Evolutionary conservation across 164 flowering plant species (phyloP).

Genomic region (Houttuynia cordata): DNA sequence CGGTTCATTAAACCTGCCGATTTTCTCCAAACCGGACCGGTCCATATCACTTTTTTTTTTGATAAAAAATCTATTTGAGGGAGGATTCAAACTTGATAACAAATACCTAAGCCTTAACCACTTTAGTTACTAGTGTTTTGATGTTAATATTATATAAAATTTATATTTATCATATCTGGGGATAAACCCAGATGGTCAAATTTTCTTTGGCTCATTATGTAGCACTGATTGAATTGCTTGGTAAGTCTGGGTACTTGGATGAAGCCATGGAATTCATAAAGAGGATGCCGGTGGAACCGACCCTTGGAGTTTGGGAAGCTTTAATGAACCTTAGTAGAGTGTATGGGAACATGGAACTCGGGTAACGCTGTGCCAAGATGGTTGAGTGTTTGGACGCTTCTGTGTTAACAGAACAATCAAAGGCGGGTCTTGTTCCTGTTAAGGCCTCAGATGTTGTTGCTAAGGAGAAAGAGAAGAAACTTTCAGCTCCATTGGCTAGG

Average conservation of each 20-base stretch:
- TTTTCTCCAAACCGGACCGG: too few relatives aligned
- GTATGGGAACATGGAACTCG: conserved; percentile 52
- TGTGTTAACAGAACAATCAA: conserved; percentile 39
- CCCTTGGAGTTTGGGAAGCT: conserved; percentile 51
- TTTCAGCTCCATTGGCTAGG: conserved; percentile 18
- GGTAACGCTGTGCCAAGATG: conserved; percentile 51
- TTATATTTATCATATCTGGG: too few relatives aligned
- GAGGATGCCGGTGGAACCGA: conserved; percentile 54
- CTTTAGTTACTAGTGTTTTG: too few relatives aligned
- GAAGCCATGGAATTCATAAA: conserved; percentile 68
- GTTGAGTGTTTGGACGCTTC: conserved; percentile 46
- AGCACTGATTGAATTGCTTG: conserved; percentile 57
- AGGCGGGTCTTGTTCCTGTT: conserved; percentile 42
- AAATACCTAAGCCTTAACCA: too few relatives aligned
- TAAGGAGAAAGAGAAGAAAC: conserved; percentile 40
- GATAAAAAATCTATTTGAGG: too few relatives aligned
- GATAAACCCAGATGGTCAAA: conserved; percentile 48
- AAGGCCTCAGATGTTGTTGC: conserved; percentile 32
- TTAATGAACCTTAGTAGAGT: conserved; percentile 54
- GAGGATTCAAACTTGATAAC: too few relatives aligned
- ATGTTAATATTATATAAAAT: too few relatives aligned
- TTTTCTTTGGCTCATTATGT: conserved; percentile 59
- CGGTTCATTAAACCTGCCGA: too few relatives aligned
- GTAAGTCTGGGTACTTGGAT: conserved; percentile 44
- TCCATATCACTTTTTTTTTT: too few relatives aligned